phyloP scores from a whole-genome alignment of 75 land plant species.

The Sequoiadendron giganteum region DNA sequence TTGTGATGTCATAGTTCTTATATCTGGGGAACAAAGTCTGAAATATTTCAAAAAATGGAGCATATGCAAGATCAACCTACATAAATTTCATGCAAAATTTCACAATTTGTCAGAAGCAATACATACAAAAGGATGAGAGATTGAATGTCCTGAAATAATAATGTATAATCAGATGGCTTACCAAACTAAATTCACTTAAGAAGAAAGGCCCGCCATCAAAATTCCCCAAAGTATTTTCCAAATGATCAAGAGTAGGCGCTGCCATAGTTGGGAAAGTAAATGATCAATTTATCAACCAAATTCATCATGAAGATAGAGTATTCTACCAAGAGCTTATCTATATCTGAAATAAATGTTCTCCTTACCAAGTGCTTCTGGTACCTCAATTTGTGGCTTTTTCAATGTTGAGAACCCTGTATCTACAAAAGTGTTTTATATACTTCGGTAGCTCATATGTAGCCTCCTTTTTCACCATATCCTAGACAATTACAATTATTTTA shows the following conservation, averaged over 20 bases:
- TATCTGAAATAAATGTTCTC: not conserved
- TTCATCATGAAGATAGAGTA: not conserved
- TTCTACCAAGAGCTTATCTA: not conserved
- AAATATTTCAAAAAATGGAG: constrained; percentile 80
- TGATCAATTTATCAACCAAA: not conserved
- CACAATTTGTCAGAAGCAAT: not conserved
- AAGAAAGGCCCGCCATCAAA: constrained; percentile 82
- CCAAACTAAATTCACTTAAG: constrained; percentile 74
- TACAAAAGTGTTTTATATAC: constrained; percentile 13
- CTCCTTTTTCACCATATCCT: constrained; percentile 1
- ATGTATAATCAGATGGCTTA: constrained; percentile 15
- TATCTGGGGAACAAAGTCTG: constrained; percentile 36
- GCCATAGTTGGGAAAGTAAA: not conserved
- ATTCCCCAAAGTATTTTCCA: constrained; percentile 63
- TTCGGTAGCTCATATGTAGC: constrained; percentile 21
- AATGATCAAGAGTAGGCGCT: constrained; percentile 56
- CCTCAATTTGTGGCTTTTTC: constrained; percentile 22
- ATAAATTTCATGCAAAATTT: not conserved
- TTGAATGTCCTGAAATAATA: too few relatives aligned
- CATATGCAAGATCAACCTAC: constrained; percentile 90
- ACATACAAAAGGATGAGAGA: too few relatives aligned
- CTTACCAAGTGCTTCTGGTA: not conserved
- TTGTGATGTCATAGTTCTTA: constrained; percentile 58
- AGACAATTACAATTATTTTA: too few relatives aligned
- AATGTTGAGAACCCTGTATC: not conserved